Percentiles rank a stretch among this genome's conserved stretches.
Conservation (phyloP, 176 grass and related monocot species). For the Oryza officinalis region DNA sequence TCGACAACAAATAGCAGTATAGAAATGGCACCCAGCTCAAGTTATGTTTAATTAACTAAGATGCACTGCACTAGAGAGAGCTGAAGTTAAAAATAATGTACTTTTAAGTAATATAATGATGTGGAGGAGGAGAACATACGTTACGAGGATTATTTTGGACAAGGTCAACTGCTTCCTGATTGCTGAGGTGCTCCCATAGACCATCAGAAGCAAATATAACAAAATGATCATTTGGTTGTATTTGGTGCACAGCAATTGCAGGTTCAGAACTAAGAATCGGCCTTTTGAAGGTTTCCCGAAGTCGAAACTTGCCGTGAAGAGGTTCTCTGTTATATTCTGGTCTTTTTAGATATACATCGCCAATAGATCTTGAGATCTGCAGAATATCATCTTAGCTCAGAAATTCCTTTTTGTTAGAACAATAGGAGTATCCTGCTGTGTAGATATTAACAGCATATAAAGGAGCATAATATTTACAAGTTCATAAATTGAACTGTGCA, state of each 20-base stretch:
- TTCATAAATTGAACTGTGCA: background rate
- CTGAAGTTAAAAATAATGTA: background rate
- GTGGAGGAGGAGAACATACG: conserved; percentile 52
- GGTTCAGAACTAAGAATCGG: conserved; percentile 86
- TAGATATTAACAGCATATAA: background rate
- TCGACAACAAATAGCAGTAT: background rate
- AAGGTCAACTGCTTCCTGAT: conserved; percentile 87
- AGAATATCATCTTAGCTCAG: conserved; percentile 24
- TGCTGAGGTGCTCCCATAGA: conserved; percentile 88
- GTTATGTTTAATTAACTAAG: background rate
- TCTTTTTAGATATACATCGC: conserved; percentile 84
- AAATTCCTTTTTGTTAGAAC: background rate
- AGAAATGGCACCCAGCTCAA: background rate
- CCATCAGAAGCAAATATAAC: conserved; percentile 96
- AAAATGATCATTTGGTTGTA: conserved; percentile 71
- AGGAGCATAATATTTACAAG: background rate
- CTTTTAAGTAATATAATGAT: background rate
- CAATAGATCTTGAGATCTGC: conserved; percentile 92
- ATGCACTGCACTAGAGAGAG: background rate
- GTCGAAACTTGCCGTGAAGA: conserved; percentile 71
- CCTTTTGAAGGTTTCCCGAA: conserved; percentile 65
- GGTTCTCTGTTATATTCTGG: conserved; percentile 80
- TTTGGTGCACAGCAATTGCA: conserved; percentile 63
- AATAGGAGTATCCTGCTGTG: background rate
- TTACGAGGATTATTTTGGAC: conserved; percentile 66